Evolutionary conservation across 2,329 filamentous ascomycete genomes (phyloP), one percentile per base, ranked within the genome.

Genomic region (Albophoma yamanashiensis): DNA sequence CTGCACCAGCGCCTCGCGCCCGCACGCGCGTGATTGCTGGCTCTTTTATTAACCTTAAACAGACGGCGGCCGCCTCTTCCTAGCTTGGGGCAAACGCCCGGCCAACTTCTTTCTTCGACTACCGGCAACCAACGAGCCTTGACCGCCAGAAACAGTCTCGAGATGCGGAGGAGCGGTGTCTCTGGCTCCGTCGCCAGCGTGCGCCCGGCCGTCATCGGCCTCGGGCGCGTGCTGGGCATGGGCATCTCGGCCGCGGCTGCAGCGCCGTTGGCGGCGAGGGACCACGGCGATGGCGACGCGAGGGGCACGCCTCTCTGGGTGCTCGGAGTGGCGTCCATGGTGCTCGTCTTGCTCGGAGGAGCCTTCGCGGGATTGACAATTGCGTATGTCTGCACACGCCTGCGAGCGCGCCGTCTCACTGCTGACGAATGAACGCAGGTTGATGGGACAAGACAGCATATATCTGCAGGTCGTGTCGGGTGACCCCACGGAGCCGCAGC

Each of bases 281-380:
- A 68, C 38, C 75, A 76, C 55, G 71, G 79, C 55, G 73, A 79
- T 59, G 78, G 75, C 42, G 78, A 85, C 59, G 73, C 76, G 9
- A 77, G 81, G 31, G 87, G 88, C 63, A 82, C 86, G 9, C 82
- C 83, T 57, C 77, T 96, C 65, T 96, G 90, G 89, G 78, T 93
- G 55, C 91, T 97, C 69, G 82, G 94, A 63, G 79, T 86, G 60
- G 81, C 92, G 38, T 95, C 93, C 22, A 82, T 91, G 62, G 81
- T 85, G 31, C 82, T 99, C 60, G 94, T 97, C 12, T 78, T 97
- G 62, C 82, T 90, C 0, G 94, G 94, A 63, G 94, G 94, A 63
- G 91, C 91, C 45, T 99, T 99, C 76, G 94, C 94, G 12, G 94
- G 94, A 40, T 77, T 99, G 74, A 99, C 94, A 22, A 92, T 94